These are phyloP conservation scores for Luzula sylvatica DNA, from an alignment of 176 grass and related monocot species.

Conservation along the genomic window DNA sequence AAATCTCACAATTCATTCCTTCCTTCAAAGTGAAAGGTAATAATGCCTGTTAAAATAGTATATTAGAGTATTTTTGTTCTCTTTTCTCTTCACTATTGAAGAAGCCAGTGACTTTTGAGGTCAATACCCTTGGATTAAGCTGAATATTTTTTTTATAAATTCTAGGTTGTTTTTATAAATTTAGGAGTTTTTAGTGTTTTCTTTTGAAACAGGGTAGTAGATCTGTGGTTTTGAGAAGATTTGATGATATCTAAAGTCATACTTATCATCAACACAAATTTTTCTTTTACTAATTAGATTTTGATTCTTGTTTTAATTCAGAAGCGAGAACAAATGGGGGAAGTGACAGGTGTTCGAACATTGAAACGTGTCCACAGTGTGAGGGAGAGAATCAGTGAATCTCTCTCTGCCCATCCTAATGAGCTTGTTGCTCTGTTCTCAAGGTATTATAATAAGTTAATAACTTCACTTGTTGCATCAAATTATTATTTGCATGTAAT, in stretches of 20 bases:
- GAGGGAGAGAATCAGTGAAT: constrained; percentile 68
- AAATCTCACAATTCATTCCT: too few species aligned
- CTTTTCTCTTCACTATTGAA: too few species aligned
- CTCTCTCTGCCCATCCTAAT: constrained; percentile 91
- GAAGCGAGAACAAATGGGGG: constrained; percentile 33
- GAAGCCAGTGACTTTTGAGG: too few species aligned
- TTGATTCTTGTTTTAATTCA: constrained; percentile 11
- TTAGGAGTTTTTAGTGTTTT: too few species aligned
- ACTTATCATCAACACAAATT: background rate
- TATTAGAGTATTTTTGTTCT: too few species aligned
- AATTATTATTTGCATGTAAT: background rate
- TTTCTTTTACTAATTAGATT: background rate
- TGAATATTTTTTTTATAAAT: too few species aligned
- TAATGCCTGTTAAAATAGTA: too few species aligned
- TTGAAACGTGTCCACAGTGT: constrained; percentile 90
- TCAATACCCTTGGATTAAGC: too few species aligned
- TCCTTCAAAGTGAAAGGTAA: too few species aligned
- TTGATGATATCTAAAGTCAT: background rate
- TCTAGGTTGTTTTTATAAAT: too few species aligned
- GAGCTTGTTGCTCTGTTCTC: constrained; percentile 95
- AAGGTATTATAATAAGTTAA: constrained; percentile 63
- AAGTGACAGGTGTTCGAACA: constrained; percentile 43
- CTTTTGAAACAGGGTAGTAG: too few species aligned
- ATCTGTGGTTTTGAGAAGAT: constrained; percentile 1
- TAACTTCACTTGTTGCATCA: background rate